phyloP scores from a whole-genome alignment of 2,329 filamentous ascomycete species.

The Aspergillus glaucus region DNA sequence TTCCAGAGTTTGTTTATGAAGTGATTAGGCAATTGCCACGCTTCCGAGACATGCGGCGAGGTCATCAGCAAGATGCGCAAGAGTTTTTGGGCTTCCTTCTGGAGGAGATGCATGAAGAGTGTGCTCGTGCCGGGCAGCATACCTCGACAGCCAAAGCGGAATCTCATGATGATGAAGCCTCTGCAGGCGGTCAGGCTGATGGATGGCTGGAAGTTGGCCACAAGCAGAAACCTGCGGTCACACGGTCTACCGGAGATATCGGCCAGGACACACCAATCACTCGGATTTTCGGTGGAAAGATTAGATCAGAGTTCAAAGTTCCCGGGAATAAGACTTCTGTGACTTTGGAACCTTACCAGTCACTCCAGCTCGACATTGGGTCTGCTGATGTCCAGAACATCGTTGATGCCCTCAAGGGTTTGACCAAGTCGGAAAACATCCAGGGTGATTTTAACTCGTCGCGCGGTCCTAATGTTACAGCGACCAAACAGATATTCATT shows the following conservation, averaged over 20 bases:
- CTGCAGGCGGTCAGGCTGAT: conserved; percentile 41
- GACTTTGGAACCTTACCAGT: conserved; percentile 88
- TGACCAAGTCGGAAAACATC: conserved; percentile 78
- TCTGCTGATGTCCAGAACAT: conserved; percentile 83
- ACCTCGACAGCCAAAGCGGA: conserved; percentile 39
- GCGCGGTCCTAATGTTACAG: conserved; percentile 67
- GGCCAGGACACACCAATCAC: conserved; percentile 74
- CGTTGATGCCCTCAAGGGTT: conserved; percentile 75
- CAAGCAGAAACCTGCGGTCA: conserved; percentile 81
- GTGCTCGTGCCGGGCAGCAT: conserved; percentile 65
- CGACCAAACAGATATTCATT: conserved; percentile 92
- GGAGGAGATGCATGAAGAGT: conserved; percentile 90
- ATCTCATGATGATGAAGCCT: conserved; percentile 25
- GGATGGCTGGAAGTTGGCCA: conserved; percentile 95
- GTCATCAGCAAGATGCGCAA: conserved; percentile 95
- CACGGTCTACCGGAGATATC: conserved; percentile 72
- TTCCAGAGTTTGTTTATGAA: conserved; percentile 91
- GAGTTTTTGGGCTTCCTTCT: conserved; percentile 93
- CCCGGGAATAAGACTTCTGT: conserved; percentile 85
- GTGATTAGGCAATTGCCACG: conserved; percentile 79
- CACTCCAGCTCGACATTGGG: conserved; percentile 89
- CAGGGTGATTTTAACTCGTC: conserved; percentile 78
- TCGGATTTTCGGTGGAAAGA: conserved; percentile 87
- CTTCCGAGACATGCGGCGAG: conserved; percentile 90
- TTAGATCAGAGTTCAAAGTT: conserved; percentile 82